These are phyloP conservation scores for Apiospora saccharicola DNA, from an alignment of 2,329 filamentous ascomycete genomes.

Conservation along the genomic window DNA sequence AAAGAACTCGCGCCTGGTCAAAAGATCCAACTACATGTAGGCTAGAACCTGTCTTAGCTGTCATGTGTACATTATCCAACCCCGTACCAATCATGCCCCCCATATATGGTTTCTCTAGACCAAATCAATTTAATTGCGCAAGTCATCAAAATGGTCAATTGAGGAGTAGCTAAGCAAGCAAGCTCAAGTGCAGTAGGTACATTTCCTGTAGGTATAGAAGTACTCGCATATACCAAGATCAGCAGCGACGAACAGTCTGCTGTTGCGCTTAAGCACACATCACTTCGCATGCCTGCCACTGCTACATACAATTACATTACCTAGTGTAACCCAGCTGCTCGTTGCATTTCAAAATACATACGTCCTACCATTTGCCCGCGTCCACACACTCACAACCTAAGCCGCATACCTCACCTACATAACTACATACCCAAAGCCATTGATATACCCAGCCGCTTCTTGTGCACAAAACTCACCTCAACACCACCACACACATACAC, in stretches of 20 bases:
- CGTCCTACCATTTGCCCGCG: not conserved
- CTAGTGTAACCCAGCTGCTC: conserved; percentile 11
- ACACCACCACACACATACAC: not conserved
- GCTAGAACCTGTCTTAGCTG: conserved; percentile 8
- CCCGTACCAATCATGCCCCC: conserved; percentile 10
- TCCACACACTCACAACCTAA: not conserved
- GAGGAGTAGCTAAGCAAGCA: not conserved
- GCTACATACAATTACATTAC: not conserved
- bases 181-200: not conserved
- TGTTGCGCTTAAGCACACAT: conserved; percentile 13
- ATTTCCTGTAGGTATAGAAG: not conserved
- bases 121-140: conserved; percentile 18
- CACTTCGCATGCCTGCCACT: not conserved
- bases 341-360: not conserved
- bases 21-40: not conserved
- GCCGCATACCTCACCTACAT: not conserved
- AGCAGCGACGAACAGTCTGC: conserved; percentile 6
- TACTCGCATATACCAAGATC: not conserved
- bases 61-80: conserved; percentile 20
- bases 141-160: not conserved
- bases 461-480: conserved; percentile 1
- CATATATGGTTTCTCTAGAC: conserved; percentile 7
- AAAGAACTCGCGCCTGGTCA: not conserved
- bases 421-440: not conserved
- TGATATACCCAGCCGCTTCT: conserved; percentile 2